Percentiles rank a stretch among this genome's conserved stretches.
Evolutionary conservation across 2,329 filamentous ascomycete species (phyloP).

Genomic region (Thelonectria discophora): DNA sequence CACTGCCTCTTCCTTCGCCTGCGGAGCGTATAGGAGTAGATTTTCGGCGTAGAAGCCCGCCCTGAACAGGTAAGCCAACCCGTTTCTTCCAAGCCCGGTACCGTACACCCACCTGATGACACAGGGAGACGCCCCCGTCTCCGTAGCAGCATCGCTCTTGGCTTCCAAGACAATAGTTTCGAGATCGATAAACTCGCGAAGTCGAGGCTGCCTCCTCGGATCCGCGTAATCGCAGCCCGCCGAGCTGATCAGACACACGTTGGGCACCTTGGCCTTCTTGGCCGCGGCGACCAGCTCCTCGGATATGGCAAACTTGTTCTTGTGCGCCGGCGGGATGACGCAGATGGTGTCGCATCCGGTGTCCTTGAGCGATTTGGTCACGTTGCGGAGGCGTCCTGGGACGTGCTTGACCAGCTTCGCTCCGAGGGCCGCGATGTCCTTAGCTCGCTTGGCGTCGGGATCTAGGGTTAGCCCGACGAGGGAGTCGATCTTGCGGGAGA

Average conservation of each 20-base stretch:
- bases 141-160: constrained; percentile 54
- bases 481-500: constrained; percentile 52
- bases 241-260: constrained; percentile 58
- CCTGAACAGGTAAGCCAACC: constrained; percentile 35
- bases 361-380: constrained; percentile 52
- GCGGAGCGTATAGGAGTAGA: constrained; percentile 56
- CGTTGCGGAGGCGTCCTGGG: constrained; percentile 50
- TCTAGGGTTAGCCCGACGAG: constrained; percentile 54
- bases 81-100: not conserved
- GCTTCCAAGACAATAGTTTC: constrained; percentile 53
- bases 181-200: constrained; percentile 62
- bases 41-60: constrained; percentile 63
- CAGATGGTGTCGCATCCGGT: constrained; percentile 58
- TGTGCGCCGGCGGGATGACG: constrained; percentile 57
- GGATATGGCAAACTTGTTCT: constrained; percentile 56
- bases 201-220: constrained; percentile 55
- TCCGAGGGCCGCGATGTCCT: constrained; percentile 53
- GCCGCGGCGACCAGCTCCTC: constrained; percentile 56
- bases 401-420: constrained; percentile 53
- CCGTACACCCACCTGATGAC: constrained; percentile 53
- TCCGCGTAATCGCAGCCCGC: constrained; percentile 61
- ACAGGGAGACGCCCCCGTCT: constrained; percentile 54
- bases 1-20: constrained; percentile 54
- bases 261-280: constrained; percentile 54
- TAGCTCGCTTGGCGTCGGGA: constrained; percentile 47